phyloP scores from a whole-genome alignment of 148 eudicot genomes.

The Rhododendron griersonianum region DNA sequence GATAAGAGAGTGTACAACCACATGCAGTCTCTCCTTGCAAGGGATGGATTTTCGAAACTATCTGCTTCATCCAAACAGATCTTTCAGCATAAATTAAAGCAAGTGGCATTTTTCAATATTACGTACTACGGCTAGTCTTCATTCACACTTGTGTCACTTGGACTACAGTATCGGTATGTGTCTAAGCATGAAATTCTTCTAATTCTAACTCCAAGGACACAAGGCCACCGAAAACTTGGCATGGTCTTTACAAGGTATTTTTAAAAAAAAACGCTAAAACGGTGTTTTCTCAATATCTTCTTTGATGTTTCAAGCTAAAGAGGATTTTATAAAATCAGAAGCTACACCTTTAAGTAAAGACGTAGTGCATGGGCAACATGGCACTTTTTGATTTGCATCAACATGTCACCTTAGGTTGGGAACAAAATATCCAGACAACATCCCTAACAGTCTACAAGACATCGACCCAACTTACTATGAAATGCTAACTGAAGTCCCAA shows the following conservation, averaged over 20 bases:
- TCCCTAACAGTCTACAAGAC: not conserved
- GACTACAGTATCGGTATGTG: not conserved
- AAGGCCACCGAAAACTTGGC: not conserved
- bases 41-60: not conserved
- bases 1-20: not conserved
- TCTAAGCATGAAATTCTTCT: not conserved
- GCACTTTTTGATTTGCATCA: not conserved
- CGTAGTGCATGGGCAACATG: not conserved
- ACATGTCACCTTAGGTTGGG: not conserved
- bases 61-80: not conserved
- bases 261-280: not conserved
- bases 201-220: not conserved
- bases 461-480: not conserved
- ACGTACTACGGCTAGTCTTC: not conserved
- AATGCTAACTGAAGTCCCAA: not conserved
- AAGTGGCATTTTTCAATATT: not conserved
- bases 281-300: not conserved
- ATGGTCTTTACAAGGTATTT: not conserved
- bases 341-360: not conserved
- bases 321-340: not conserved
- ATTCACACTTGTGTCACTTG: not conserved
- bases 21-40: not conserved
- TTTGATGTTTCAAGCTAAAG: not conserved
- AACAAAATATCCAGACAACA: not conserved
- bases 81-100: not conserved